These are phyloP conservation scores for Colletotrichum destructivum DNA, from an alignment of 2,329 filamentous ascomycete genomes.

Conservation along the genomic window DNA sequence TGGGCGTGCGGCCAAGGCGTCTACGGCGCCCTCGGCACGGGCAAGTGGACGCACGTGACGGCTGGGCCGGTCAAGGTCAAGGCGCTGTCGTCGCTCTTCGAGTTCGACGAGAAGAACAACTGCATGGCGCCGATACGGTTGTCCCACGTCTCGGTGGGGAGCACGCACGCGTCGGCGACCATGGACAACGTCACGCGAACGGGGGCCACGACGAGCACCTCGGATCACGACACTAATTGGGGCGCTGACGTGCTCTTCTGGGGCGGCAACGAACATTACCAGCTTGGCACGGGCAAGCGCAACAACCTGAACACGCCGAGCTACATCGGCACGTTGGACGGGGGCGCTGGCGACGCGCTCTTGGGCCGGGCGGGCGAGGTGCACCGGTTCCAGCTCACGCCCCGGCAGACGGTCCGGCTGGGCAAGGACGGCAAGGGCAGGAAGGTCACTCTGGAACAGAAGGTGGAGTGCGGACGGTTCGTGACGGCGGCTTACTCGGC, in stretches of 20 bases:
- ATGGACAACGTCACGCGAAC: conserved; percentile 86
- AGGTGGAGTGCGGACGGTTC: conserved; percentile 86
- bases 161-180: conserved; percentile 85
- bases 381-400: conserved; percentile 86
- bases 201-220: conserved; percentile 63
- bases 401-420: conserved; percentile 78
- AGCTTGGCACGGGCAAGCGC: conserved; percentile 91
- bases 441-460: conserved; percentile 85
- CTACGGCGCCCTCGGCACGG: conserved; percentile 85
- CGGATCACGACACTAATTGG: conserved; percentile 84
- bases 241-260: conserved; percentile 92
- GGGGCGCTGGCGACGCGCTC: conserved; percentile 70
- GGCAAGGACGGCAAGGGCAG: conserved; percentile 73
- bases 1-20: conserved; percentile 93
- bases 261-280: conserved; percentile 95
- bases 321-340: conserved; percentile 85
- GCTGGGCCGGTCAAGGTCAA: conserved; percentile 85
- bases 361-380: conserved; percentile 74
- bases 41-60: conserved; percentile 91
- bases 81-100: conserved; percentile 84
- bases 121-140: conserved; percentile 83
- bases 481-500: conserved; percentile 88
- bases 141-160: conserved; percentile 80
- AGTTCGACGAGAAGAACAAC: conserved; percentile 84
- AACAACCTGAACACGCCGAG: conserved; percentile 83